Percentiles rank a stretch among this genome's conserved stretches.
Conservation (phyloP, 805 yeast species). For the Candida dajiaensis region DNA sequence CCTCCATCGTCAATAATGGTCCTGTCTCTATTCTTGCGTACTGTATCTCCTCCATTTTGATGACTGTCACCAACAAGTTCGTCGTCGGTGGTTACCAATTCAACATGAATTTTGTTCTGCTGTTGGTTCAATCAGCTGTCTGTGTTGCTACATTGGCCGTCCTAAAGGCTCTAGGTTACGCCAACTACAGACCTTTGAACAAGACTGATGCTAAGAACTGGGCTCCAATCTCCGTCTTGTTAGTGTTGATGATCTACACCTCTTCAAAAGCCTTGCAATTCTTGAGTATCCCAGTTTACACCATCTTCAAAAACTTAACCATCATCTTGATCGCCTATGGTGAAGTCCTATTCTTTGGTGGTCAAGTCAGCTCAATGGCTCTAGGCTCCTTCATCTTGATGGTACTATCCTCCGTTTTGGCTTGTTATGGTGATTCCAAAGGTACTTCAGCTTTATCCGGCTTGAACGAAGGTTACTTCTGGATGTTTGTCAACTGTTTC, state of each 20-base stretch:
- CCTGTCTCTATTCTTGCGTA: conserved; percentile 71
- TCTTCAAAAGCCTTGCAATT: conserved; percentile 91
- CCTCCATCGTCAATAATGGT: conserved; percentile 38
- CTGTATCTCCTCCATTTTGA: conserved; percentile 90
- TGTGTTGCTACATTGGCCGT: conserved; percentile 69
- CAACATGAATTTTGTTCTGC: conserved; percentile 80
- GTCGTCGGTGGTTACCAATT: conserved; percentile 70
- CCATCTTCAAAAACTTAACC: conserved; percentile 96
- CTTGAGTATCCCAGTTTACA: conserved; percentile 91
- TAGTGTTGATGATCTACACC: conserved; percentile 94
- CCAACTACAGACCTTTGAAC: conserved; percentile 83
- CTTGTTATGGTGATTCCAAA: conserved; percentile 77
- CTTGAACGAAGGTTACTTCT: conserved; percentile 75
- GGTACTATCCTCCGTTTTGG: conserved; percentile 95
- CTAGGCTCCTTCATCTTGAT: conserved; percentile 82
- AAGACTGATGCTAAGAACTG: conserved; percentile 88
- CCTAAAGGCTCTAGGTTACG: conserved; percentile 69
- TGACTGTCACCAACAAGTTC: conserved; percentile 96
- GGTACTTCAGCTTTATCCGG: conserved; percentile 27
- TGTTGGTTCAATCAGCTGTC: conserved; percentile 84
- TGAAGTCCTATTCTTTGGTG: conserved; percentile 97
- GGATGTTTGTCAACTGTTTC: conserved; percentile 96
- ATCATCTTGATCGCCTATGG: conserved; percentile 96
- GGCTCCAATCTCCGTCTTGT: conserved; percentile 86
- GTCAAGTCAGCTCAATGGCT: conserved; percentile 84